Conservation (phyloP, 441 rosid genomes). For the Macaranga tanarius region DNA sequence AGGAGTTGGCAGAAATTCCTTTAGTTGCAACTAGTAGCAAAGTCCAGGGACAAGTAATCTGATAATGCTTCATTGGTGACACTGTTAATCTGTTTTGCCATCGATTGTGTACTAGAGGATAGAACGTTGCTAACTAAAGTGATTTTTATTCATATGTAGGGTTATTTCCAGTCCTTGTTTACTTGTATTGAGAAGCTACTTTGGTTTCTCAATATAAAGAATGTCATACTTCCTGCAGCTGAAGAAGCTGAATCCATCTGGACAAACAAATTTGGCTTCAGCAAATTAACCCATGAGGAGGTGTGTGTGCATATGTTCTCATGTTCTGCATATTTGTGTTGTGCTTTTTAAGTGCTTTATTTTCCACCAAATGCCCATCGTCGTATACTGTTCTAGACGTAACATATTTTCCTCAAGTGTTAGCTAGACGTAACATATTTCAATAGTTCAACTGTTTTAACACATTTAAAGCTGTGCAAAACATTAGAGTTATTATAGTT, state of each 20-base stretch:
- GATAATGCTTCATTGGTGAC: not conserved
- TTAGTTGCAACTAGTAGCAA: constrained; percentile 76
- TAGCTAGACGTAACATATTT: not conserved
- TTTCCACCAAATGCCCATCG: too few relatives aligned
- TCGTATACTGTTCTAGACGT: too few relatives aligned
- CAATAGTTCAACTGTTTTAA: too few relatives aligned
- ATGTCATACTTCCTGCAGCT: constrained; percentile 82
- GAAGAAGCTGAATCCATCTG: constrained; percentile 87
- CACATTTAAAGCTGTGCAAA: not conserved
- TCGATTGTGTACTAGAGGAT: not conserved
- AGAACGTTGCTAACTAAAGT: not conserved
- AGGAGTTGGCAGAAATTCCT: constrained; percentile 88
- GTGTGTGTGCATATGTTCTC: constrained; percentile 29
- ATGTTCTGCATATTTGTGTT: not conserved
- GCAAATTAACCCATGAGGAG: constrained; percentile 59
- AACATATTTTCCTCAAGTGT: too few relatives aligned
- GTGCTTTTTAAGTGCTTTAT: not conserved
- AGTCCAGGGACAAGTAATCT: constrained; percentile 64
- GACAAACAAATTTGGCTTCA: constrained; percentile 80
- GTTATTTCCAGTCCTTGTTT: constrained; percentile 79
- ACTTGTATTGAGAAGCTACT: constrained; percentile 72
- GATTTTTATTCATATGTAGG: constrained; percentile 41
- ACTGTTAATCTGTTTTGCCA: not conserved
- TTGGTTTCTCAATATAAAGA: constrained; percentile 60
- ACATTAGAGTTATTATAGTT: too few relatives aligned